Conservation (phyloP, 139 green algal genomes). For the Marvania coccoides region DNA sequence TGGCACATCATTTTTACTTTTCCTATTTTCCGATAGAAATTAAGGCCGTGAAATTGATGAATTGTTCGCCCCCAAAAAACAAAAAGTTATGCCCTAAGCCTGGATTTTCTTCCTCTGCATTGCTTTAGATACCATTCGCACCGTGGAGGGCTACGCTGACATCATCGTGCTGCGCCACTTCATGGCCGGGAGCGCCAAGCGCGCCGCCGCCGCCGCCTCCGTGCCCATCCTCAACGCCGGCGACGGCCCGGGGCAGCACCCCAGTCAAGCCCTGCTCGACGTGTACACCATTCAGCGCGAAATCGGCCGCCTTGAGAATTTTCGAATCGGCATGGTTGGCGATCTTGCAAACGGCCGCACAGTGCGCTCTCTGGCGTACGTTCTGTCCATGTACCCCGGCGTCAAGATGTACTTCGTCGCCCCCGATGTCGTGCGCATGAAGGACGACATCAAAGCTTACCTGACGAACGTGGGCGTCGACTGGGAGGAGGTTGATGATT, state of each 20-base stretch:
- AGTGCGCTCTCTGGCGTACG: slow-evolving; percentile 75
- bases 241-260: slow-evolving; percentile 97
- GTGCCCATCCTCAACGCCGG: slow-evolving; percentile 95
- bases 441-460: slow-evolving; percentile 92
- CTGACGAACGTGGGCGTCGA: slow-evolving; percentile 55
- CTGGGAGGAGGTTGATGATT: slow-evolving; percentile 81
- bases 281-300: slow-evolving; percentile 97
- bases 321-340: slow-evolving; percentile 90
- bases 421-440: slow-evolving; percentile 86
- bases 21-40: no score
- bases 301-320: slow-evolving; percentile 77
- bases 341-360: slow-evolving; percentile 96
- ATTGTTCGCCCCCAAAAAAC: not conserved
- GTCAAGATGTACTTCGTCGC: slow-evolving; percentile 96
- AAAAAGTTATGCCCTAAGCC: not conserved
- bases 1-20: no score
- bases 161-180: slow-evolving; percentile 96
- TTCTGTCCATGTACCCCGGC: slow-evolving; percentile 82
- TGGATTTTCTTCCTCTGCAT: not conserved
- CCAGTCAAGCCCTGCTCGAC: slow-evolving; percentile 95
- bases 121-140: slow-evolving; percentile 90
- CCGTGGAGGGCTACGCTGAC: slow-evolving; percentile 92
- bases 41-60: not conserved
- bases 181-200: slow-evolving; percentile 67
- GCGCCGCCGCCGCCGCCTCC: slow-evolving; percentile 66